Percentiles rank a stretch among this genome's conserved stretches.
These are phyloP conservation scores for Hypoxylon intermedium DNA, from an alignment of 495 filamentous ascomycete genomes.

Conservation along the genomic window DNA sequence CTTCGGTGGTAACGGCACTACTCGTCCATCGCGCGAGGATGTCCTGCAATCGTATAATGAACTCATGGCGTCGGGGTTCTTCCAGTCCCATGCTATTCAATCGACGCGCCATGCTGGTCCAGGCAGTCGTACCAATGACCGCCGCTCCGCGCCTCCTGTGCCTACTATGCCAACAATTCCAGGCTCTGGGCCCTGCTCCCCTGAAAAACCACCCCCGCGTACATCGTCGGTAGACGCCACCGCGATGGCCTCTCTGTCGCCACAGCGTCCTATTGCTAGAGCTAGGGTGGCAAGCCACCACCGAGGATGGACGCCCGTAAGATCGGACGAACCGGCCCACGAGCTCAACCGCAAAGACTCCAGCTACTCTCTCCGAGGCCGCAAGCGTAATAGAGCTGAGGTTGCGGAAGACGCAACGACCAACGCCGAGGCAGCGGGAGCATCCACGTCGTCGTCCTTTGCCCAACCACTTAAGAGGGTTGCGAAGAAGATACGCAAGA, in stretches of 20 bases:
- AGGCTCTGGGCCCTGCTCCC: slow-evolving; percentile 23
- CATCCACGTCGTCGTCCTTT: slow-evolving; percentile 29
- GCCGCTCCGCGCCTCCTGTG: slow-evolving; percentile 29
- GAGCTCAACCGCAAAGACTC: slow-evolving; percentile 20
- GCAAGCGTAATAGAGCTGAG: slow-evolving; percentile 34
- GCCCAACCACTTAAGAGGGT: slow-evolving; percentile 42
- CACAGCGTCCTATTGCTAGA: slow-evolving; percentile 9
- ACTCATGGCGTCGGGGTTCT: slow-evolving; percentile 56
- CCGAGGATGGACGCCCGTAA: slow-evolving; percentile 6
- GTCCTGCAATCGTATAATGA: slow-evolving; percentile 54
- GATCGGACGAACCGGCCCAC: slow-evolving; percentile 4
- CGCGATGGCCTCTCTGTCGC: slow-evolving; percentile 5
- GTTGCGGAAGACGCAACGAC: slow-evolving; percentile 3
- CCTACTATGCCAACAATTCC: slow-evolving; percentile 28
- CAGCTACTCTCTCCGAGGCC: slow-evolving; percentile 30
- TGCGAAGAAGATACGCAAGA: slow-evolving; percentile 41
- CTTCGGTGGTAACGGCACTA: slow-evolving; percentile 10
- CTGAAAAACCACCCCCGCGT: slow-evolving; percentile 21
- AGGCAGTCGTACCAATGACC: slow-evolving; percentile 10
- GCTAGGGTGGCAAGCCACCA: background rate
- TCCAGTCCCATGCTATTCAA: slow-evolving; percentile 55
- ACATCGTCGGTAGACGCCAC: slow-evolving; percentile 21
- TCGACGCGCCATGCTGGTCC: slow-evolving; percentile 50
- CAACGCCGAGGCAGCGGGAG: slow-evolving; percentile 10
- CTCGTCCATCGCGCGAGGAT: slow-evolving; percentile 53